Conservation (phyloP, 163 green algal genomes). For the Scenedesmus sp. region DNA sequence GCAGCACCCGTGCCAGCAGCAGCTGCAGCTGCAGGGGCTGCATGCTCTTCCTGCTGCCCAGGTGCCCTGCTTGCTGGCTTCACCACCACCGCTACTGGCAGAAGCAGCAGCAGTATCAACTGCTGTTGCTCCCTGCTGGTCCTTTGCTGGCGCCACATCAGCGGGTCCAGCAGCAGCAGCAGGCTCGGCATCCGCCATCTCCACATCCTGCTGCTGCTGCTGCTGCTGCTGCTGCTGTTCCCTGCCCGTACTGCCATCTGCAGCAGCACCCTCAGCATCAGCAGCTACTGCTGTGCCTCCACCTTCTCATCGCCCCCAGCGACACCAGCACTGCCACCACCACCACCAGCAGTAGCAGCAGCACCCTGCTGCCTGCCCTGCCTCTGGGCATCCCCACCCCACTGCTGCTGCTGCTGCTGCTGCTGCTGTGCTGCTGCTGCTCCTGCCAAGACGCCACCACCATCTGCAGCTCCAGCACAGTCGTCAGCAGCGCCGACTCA, state of each 20-base stretch:
- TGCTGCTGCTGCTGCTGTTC: constrained; percentile 9
- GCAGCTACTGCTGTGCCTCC: background rate
- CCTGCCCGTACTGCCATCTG: background rate
- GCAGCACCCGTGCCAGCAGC: background rate
- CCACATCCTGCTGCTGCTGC: background rate
- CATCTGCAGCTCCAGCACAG: constrained; percentile 7
- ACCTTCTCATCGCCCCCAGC: background rate
- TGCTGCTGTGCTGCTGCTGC: background rate
- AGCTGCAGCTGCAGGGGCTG: background rate
- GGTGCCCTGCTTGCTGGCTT: background rate
- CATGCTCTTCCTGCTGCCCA: too few species aligned
- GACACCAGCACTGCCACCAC: background rate
- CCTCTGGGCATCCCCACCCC: background rate
- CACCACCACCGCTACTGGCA: background rate
- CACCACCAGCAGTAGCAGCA: background rate
- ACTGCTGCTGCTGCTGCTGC: background rate
- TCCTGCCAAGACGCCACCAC: background rate
- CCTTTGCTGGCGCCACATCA: background rate
- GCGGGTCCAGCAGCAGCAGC: background rate
- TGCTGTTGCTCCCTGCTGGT: background rate
- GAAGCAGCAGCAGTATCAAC: background rate
- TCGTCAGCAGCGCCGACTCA: background rate
- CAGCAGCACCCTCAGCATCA: background rate
- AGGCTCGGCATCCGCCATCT: background rate
- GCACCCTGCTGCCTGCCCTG: background rate